A percentile compares a stretch with the other conserved stretches of the same genome.
phyloP scores from a whole-genome alignment of 495 filamentous ascomycete genomes.

The Aspergillus incahuasiensis region DNA sequence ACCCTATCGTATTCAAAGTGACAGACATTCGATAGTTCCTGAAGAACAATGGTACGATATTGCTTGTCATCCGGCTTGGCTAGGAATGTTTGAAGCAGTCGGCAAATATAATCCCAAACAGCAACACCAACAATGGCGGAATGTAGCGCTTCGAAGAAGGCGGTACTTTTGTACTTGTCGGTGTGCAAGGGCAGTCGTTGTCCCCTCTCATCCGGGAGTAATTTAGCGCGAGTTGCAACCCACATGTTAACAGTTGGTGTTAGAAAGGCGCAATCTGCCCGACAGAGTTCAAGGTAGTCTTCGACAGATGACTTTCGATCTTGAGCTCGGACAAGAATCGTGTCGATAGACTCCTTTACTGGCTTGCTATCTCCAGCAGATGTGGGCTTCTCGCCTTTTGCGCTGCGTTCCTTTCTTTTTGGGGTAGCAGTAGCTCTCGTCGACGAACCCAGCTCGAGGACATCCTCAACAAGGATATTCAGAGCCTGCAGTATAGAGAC shows the following conservation, averaged over 20 bases:
- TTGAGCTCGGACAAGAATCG: too few species aligned
- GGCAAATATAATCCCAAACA: constrained; percentile 32
- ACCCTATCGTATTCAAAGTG: constrained; percentile 32
- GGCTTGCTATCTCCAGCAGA: too few species aligned
- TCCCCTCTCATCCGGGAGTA: constrained; percentile 32
- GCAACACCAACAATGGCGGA: constrained; percentile 21
- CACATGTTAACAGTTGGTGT: too few species aligned
- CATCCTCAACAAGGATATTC: constrained; percentile 30
- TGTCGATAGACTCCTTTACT: too few species aligned
- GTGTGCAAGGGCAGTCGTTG: constrained; percentile 19
- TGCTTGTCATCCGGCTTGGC: constrained; percentile 15
- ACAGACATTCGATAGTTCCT: constrained; percentile 35
- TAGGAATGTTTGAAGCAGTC: constrained; percentile 25
- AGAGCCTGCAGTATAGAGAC: constrained; percentile 9
- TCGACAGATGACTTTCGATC: too few species aligned
- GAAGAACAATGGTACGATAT: constrained; percentile 22
- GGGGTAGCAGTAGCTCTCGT: constrained; percentile 2
- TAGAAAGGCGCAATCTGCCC: too few species aligned
- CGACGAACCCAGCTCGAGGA: constrained; percentile 27
- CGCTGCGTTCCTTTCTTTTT: constrained; percentile 15
- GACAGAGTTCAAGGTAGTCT: too few species aligned
- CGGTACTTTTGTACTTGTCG: constrained; percentile 29
- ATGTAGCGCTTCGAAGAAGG: constrained; percentile 33
- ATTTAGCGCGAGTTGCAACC: constrained; percentile 29
- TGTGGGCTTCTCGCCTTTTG: not conserved